Evolutionary conservation across 2,329 filamentous ascomycete species (phyloP), one percentile per base, ranked within the genome.

Genomic region (Sclerotinia minor): DNA sequence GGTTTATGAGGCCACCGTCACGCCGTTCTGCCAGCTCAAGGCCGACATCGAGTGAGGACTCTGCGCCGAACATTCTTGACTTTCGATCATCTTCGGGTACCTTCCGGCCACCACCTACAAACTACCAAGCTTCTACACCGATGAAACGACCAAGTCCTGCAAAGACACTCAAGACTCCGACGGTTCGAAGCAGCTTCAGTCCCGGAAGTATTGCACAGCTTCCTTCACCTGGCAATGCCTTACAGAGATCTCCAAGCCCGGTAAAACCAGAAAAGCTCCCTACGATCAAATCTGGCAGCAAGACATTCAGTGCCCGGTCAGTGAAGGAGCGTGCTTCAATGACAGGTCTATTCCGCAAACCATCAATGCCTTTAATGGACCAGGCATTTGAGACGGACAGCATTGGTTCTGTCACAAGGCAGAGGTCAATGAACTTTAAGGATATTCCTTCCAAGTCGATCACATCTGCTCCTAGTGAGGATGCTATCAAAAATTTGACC

Each of bases 311-410:
- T 9, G 76, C 79, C 1, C 81, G 82, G 21, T 76, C 83, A 0
- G 70, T 83, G 13, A 84, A 85, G 73, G 74, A 82, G 15, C 83
- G 84, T 29, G 80, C 82, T n/a, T 84, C 87, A 0, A 75, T 84
- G 0, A 83, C 81, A 69, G 82, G 83, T 0, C 75, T 87, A 1
- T 83, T 83, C 70, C 83, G 82, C 69, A 89, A 89, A 70, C 82
- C 86, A 1, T 83, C 84, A 0, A 75, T 82, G 21, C 78, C 81
- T 9, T 79, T 79, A 1, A 71, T 85, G 9, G 72, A 80, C 3
- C 78, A 73, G 50, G 65, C 72, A 19, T 64, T 19, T 35, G 71
- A 73, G 50, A 60, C 72, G n/a, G 71, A 74, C 32, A 41, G 32
- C n/a, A 71, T 73, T 57, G 72, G 71, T 19, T 72, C 72, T 67